phyloP scores from a whole-genome alignment of 225 moss, liverwort and hornwort genomes.

The Climacium dendroides region DNA sequence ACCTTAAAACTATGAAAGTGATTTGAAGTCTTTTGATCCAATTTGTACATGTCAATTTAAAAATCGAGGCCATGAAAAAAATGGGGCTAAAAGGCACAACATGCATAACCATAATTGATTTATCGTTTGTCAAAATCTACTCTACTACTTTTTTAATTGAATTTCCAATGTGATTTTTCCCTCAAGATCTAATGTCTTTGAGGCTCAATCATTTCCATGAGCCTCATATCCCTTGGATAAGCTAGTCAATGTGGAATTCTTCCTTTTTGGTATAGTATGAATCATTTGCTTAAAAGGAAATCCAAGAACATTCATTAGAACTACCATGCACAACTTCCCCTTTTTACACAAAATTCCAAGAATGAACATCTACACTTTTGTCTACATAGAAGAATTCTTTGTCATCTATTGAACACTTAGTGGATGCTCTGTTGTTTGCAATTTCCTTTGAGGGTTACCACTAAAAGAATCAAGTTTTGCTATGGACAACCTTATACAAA shows the following conservation, averaged over 20 bases:
- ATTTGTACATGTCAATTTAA: too few relatives aligned
- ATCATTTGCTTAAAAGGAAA: background rate
- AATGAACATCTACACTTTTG: accelerated
- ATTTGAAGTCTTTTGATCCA: background rate
- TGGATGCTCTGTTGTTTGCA: accelerated
- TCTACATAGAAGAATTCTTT: background rate
- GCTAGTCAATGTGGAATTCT: accelerated
- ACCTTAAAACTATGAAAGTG: too few relatives aligned
- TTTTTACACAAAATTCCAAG: background rate
- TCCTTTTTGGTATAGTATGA: accelerated
- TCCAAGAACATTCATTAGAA: background rate
- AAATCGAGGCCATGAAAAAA: too few relatives aligned
- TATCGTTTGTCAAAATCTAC: background rate
- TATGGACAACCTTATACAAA: background rate
- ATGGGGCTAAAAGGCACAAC: too few relatives aligned
- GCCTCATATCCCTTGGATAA: accelerated
- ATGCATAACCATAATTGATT: accelerated
- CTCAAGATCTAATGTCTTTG: background rate
- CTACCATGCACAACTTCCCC: background rate
- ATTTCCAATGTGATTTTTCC: background rate
- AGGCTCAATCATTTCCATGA: background rate
- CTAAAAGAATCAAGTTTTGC: background rate
- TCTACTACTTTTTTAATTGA: background rate
- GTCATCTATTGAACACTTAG: too few relatives aligned
- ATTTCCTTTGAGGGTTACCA: accelerated